Conservation (phyloP, 495 filamentous ascomycete species). For the Penicillium silybi region DNA sequence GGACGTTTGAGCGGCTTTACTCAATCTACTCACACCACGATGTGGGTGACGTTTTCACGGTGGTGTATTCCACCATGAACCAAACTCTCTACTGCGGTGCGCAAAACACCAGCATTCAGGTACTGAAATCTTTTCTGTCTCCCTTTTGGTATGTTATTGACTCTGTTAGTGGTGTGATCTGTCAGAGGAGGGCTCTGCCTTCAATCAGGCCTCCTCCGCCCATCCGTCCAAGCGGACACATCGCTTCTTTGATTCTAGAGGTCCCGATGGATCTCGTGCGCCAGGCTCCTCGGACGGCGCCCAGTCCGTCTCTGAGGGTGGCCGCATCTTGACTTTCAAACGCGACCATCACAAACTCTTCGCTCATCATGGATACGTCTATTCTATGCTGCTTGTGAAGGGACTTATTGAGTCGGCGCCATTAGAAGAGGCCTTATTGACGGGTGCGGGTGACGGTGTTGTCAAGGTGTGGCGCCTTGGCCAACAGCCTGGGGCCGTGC, state of each 20-base stretch:
- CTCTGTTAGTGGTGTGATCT: constrained; percentile 57
- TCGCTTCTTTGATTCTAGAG: constrained; percentile 90
- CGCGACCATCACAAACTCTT: constrained; percentile 78
- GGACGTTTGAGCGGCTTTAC: constrained; percentile 65
- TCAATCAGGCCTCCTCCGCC: constrained; percentile 57
- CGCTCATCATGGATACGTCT: constrained; percentile 91
- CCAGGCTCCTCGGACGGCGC: constrained; percentile 52
- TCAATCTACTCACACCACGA: constrained; percentile 92
- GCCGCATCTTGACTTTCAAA: constrained; percentile 76
- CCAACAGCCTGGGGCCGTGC: constrained; percentile 42
- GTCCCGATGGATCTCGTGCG: constrained; percentile 74
- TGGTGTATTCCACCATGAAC: constrained; percentile 73
- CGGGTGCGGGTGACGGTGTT: constrained; percentile 88
- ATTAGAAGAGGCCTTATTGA: constrained; percentile 76
- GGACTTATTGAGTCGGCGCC: constrained; percentile 59
- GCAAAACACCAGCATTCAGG: constrained; percentile 91
- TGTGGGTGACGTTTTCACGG: constrained; percentile 92
- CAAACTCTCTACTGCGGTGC: constrained; percentile 87
- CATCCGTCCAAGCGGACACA: constrained; percentile 82
- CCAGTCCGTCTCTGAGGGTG: constrained; percentile 41
- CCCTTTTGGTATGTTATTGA: neutral
- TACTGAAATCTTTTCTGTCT: constrained; percentile 23
- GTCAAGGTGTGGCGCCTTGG: constrained; percentile 86
- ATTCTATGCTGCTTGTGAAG: constrained; percentile 83
- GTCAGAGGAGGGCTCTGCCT: constrained; percentile 48